Percentiles rank a stretch among this genome's conserved stretches.
phyloP scores from a whole-genome alignment of 257 asterid genomes.

The Knoxia roxburghii region DNA sequence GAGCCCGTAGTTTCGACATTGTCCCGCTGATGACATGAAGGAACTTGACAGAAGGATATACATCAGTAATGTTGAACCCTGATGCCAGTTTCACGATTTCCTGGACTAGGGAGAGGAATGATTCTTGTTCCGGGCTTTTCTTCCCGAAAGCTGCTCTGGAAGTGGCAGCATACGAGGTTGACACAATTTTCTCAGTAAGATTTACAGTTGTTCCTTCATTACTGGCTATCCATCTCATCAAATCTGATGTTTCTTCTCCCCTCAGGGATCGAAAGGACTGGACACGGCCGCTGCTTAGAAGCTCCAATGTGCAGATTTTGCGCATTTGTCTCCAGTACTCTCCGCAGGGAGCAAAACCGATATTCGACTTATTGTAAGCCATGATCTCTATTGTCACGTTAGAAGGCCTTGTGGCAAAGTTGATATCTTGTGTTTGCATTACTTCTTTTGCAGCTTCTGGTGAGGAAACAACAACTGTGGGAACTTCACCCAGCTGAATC shows the following conservation, averaged over 20 bases:
- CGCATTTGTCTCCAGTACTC: constrained; percentile 4
- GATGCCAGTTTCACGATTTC: constrained; percentile 6
- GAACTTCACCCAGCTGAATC: constrained; percentile 19
- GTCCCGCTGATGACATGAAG: constrained; percentile 21
- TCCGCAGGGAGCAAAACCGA: not conserved
- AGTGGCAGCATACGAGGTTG: not conserved
- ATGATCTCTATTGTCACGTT: not conserved
- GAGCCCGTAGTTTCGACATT: constrained; percentile 11
- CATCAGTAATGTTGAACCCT: constrained; percentile 18
- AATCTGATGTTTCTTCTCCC: constrained; percentile 16
- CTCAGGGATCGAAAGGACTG: constrained; percentile 16
- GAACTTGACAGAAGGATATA: constrained; percentile 13
- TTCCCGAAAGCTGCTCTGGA: constrained; percentile 28
- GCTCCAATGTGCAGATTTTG: not conserved
- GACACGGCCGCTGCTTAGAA: not conserved
- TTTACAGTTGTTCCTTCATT: constrained; percentile 21
- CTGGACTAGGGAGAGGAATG: not conserved
- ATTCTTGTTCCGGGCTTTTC: constrained; percentile 17
- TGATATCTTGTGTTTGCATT: constrained; percentile 17
- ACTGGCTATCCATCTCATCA: constrained; percentile 11
- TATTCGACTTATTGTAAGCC: not conserved
- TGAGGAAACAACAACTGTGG: constrained; percentile 17
- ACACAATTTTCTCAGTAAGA: constrained; percentile 20
- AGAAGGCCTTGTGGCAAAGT: constrained; percentile 14
- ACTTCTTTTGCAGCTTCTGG: constrained; percentile 19